Evolutionary conservation across 805 yeast genomes (phyloP).

Genomic region (Candida ulmi): DNA sequence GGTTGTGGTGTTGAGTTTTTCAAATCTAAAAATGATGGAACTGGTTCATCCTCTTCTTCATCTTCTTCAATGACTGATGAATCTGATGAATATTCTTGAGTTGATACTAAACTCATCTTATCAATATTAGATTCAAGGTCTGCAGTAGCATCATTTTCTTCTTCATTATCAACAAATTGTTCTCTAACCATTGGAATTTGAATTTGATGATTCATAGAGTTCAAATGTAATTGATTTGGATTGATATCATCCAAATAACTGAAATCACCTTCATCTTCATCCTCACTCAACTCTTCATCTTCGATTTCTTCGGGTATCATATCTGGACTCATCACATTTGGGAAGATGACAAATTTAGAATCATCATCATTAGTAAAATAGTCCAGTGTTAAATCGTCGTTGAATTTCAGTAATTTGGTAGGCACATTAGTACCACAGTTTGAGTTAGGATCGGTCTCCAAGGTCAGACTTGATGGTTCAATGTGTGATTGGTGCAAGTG

Average conservation of each 20-base stretch:
- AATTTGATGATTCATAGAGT: neutral
- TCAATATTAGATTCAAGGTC: conserved; percentile 38
- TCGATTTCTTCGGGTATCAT: conserved; percentile 21
- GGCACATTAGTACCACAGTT: neutral
- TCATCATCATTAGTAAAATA: conserved; percentile 21
- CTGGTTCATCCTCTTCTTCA: conserved; percentile 3
- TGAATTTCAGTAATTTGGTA: conserved; percentile 19
- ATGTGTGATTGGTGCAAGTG: neutral
- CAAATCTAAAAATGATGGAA: neutral
- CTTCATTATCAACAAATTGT: neutral
- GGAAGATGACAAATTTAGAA: conserved; percentile 17
- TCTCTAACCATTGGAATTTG: neutral
- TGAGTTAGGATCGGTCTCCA: neutral
- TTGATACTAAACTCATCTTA: conserved; percentile 35
- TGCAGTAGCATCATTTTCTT: conserved; percentile 12
- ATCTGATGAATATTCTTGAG: conserved; percentile 33
- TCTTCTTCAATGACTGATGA: conserved; percentile 18
- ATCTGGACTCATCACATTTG: conserved; percentile 13
- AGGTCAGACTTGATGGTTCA: neutral
- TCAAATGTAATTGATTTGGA: neutral
- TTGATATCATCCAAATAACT: neutral
- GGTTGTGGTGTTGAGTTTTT: conserved; percentile 1
- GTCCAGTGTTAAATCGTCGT: conserved; percentile 22
- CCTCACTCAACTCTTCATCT: conserved; percentile 21
- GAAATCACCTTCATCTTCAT: conserved; percentile 14